Conservation (phyloP, 2,329 filamentous ascomycete species). For the Apiospora sp. region DNA sequence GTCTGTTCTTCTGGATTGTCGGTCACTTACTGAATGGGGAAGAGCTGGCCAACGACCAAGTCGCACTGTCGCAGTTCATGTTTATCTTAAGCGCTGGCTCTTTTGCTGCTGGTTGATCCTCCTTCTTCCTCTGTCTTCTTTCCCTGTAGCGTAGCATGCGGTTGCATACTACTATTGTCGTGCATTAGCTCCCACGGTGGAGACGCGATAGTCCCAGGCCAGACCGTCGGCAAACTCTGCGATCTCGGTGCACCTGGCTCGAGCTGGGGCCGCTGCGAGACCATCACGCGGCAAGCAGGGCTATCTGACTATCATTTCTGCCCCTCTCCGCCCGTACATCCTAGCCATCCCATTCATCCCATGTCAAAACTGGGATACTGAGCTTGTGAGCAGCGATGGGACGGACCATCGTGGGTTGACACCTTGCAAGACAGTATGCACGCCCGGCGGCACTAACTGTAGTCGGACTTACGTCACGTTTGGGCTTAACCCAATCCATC, state of each 20-base stretch:
- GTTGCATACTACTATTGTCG: constrained; percentile 6
- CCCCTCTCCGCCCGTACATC: background rate
- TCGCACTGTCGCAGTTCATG: background rate
- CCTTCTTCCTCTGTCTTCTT: background rate
- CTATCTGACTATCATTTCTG: background rate
- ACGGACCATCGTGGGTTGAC: constrained; percentile 11
- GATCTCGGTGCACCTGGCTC: constrained; percentile 16
- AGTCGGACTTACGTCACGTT: constrained; percentile 21
- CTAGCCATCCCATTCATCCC: background rate
- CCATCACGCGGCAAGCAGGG: constrained; percentile 18
- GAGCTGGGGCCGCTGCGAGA: background rate
- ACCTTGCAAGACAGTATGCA: constrained; percentile 4
- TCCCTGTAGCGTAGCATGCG: background rate
- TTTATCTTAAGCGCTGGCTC: background rate
- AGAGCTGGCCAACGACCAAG: background rate
- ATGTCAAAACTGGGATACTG: background rate
- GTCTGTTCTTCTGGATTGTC: background rate
- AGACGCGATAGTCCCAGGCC: constrained; percentile 2
- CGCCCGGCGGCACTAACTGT: constrained; percentile 6
- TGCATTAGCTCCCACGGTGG: constrained; percentile 21
- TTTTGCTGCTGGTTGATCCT: background rate
- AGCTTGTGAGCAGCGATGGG: constrained; percentile 6
- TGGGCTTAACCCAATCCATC: constrained; percentile 2
- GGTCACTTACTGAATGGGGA: constrained; percentile 7
- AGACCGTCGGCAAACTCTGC: constrained; percentile 19